Evolutionary conservation across 257 asterid genomes (phyloP), one percentile per base, ranked within the genome.

Genomic region (Coffea canephora): DNA sequence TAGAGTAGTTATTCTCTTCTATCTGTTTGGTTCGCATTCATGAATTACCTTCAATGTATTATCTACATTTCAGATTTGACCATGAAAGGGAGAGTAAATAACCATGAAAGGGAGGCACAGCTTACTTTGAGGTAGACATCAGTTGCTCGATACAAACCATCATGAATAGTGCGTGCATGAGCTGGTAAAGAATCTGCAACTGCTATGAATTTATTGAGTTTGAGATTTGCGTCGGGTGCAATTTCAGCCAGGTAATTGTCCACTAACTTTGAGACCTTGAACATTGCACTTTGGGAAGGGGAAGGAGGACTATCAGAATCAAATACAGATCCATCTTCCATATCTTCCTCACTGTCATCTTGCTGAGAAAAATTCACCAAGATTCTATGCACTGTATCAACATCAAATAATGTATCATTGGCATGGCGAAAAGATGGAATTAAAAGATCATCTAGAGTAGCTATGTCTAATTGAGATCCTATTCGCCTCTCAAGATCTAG

Each of bases 61-160:
- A 25, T 45, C 45, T 39, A 31, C 3, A 69, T 52, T 39, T 31
- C 61, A 69, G n/a, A 13, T 23, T 52, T 43, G 2, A 78, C 57
- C 14, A 7, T 21, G 31, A 27, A 27, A 27, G 31, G 31, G 78
- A 78, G 43, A 73, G 11, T 27, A 11, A 49, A 12, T n/a, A 3
- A 25, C 48, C 46, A 74, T 71, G 74, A 36, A 62, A 14, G 50
- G 31, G 74, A 13, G 71, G 70, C 27, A 65, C 48, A 18, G 73
- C 91, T 78, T 90, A 95, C 99, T 83, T 95, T 93, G 89, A 95
- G 98, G 87, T 92, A 93, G 54, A 95, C 88, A 87, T 93, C 99
- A n/a, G 89, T 91, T 57, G 99, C 97, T 62, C 98, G 91, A 77
- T 95, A 93, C 49, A 95, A 75, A 18, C 97, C 96, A 71, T 95